Evolutionary conservation across 2,329 filamentous ascomycete species (phyloP).

Genomic region (Hypomyces perniciosus): DNA sequence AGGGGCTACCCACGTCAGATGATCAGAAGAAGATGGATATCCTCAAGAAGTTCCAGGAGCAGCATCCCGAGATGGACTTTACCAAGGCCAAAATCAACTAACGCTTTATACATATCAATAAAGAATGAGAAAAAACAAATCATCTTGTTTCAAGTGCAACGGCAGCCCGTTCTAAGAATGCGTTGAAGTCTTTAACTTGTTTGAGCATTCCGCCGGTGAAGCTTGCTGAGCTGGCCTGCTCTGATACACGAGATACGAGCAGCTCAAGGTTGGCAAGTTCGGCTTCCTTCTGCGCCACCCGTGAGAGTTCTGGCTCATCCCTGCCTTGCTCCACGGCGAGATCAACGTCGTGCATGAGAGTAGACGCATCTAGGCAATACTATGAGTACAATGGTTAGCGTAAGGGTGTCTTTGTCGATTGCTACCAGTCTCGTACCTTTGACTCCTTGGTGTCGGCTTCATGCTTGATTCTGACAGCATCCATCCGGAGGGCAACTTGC

Average conservation of each 20-base stretch:
- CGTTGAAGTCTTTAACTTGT: conserved; percentile 56
- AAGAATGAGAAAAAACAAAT: conserved; percentile 14
- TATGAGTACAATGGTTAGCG: conserved; percentile 11
- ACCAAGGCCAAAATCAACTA: conserved; percentile 61
- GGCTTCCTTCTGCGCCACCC: conserved; percentile 41
- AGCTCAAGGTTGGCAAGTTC: conserved; percentile 54
- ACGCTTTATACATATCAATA: conserved; percentile 13
- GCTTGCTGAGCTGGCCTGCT: conserved; percentile 45
- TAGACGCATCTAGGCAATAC: conserved; percentile 49
- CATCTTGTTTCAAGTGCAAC: conserved; percentile 46
- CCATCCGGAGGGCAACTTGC: conserved; percentile 56
- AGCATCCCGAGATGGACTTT: conserved; percentile 70
- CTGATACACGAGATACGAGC: conserved; percentile 47
- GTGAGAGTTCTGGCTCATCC: conserved; percentile 41
- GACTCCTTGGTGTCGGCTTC: conserved; percentile 48
- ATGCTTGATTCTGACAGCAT: conserved; percentile 55
- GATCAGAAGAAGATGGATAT: conserved; percentile 95
- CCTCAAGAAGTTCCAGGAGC: conserved; percentile 82
- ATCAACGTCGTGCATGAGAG: conserved; percentile 56
- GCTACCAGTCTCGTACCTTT: conserved; percentile 35
- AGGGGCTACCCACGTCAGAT: conserved; percentile 80
- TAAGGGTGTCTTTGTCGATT: not conserved
- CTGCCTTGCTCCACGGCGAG: conserved; percentile 47
- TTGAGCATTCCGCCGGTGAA: conserved; percentile 47
- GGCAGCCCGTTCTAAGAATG: conserved; percentile 56